These are phyloP conservation scores for Sarocladium brachiariae DNA, from an alignment of 2,329 filamentous ascomycete genomes.

Conservation along the genomic window DNA sequence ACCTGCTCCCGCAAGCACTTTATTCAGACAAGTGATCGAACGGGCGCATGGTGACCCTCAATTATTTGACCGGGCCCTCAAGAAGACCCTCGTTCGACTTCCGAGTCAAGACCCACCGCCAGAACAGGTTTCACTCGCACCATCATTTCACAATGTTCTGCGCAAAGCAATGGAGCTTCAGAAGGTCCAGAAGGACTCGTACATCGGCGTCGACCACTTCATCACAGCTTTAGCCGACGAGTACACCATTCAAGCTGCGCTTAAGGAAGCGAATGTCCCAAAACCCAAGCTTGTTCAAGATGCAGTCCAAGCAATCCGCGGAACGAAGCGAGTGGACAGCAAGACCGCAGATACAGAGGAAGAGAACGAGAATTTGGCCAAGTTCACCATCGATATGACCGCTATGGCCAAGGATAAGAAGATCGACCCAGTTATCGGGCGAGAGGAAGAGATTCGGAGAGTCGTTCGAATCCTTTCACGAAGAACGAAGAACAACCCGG, in stretches of 20 bases:
- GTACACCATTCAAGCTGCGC: conserved; percentile 58
- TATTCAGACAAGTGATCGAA: conserved; percentile 93
- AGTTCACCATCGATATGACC: conserved; percentile 99
- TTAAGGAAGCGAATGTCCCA: conserved; percentile 84
- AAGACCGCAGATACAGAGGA: conserved; percentile 91
- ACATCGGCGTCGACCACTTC: conserved; percentile 89
- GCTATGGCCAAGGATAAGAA: conserved; percentile 93
- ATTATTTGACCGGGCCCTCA: conserved; percentile 78
- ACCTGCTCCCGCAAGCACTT: conserved; percentile 57
- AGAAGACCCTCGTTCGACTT: conserved; percentile 83
- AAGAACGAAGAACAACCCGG: conserved; percentile 97
- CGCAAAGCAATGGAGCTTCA: conserved; percentile 82
- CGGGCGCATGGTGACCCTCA: conserved; percentile 89
- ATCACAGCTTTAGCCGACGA: conserved; percentile 84
- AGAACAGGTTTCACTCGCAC: conserved; percentile 77
- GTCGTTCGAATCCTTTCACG: conserved; percentile 88
- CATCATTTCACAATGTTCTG: conserved; percentile 74
- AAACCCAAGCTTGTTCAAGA: conserved; percentile 86
- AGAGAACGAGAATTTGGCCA: conserved; percentile 92
- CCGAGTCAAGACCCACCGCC: conserved; percentile 94
- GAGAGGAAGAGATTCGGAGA: conserved; percentile 90
- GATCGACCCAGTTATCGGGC: conserved; percentile 92
- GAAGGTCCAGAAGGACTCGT: conserved; percentile 96
- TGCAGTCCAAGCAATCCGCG: conserved; percentile 85
- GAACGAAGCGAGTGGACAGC: conserved; percentile 88